Conservation (phyloP, 345 rosid genomes). For the Heritiera fomes region DNA sequence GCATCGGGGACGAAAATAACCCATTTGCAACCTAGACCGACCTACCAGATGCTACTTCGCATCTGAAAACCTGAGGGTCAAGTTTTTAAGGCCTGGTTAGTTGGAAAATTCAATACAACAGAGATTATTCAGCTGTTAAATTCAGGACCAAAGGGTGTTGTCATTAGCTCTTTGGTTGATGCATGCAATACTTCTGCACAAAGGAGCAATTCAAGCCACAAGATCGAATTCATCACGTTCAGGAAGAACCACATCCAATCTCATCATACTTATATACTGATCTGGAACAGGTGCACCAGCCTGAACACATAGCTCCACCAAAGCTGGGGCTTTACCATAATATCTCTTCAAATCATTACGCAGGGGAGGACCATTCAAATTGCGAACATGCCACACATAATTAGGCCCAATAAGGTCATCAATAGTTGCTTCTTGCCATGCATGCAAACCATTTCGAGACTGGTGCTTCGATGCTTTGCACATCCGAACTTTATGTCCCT, state of each 20-base stretch:
- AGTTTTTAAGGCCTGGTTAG: not conserved
- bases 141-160: not conserved
- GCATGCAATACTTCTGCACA: not conserved
- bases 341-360: slow-evolving; percentile 68
- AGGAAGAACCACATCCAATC: slow-evolving; percentile 79
- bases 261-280: slow-evolving; percentile 78
- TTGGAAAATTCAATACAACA: not conserved
- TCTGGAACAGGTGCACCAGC: slow-evolving; percentile 74
- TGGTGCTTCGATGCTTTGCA: slow-evolving; percentile 86
- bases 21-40: not conserved
- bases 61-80: not conserved
- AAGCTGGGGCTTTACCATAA: slow-evolving; percentile 84
- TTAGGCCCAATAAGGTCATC: slow-evolving; percentile 76
- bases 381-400: slow-evolving; percentile 81
- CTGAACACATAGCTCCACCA: slow-evolving; percentile 77
- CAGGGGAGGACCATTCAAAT: slow-evolving; percentile 52
- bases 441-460: slow-evolving; percentile 76
- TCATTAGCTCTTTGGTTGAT: not conserved
- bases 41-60: not conserved
- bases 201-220: slow-evolving; percentile 47
- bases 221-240: slow-evolving; percentile 78
- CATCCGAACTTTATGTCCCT: slow-evolving; percentile 85
- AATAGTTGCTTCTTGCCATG: slow-evolving; percentile 85
- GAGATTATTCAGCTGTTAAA: not conserved
- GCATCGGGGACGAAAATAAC: not conserved